A percentile compares a stretch with the other conserved stretches of the same genome.
phyloP scores from a whole-genome alignment of 2,329 filamentous ascomycete genomes.

The Akanthomyces muscarius region DNA sequence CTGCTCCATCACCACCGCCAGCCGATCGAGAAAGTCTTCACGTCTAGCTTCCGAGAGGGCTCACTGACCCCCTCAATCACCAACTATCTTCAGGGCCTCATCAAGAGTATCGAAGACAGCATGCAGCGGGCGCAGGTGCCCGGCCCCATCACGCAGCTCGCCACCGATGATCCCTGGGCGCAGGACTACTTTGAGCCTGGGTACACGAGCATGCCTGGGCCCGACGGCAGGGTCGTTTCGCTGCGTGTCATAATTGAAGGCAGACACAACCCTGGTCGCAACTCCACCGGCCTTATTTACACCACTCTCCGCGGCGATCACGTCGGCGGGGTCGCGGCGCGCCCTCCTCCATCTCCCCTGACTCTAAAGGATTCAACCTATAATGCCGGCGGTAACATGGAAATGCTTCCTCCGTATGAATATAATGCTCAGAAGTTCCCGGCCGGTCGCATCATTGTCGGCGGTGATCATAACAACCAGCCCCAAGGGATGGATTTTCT shows the following conservation, averaged over 20 bases:
- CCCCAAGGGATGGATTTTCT: slow-evolving; percentile 6
- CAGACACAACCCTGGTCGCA: neutral
- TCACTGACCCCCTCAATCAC: no score
- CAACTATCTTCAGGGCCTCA: no score
- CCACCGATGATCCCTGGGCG: neutral
- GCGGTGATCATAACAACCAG: neutral
- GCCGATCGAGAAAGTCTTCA: neutral
- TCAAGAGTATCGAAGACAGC: neutral
- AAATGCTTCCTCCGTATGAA: neutral
- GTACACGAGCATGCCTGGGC: slow-evolving; percentile 1
- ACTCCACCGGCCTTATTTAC: neutral
- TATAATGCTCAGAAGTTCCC: neutral
- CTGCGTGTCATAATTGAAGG: neutral
- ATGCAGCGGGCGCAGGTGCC: neutral
- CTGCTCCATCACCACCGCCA: neutral
- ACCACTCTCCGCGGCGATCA: neutral
- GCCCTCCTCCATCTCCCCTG: no score
- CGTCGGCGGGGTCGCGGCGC: neutral
- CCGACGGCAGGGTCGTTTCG: slow-evolving; percentile 12
- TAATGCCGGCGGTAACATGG: neutral
- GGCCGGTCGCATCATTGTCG: neutral
- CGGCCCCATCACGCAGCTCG: neutral
- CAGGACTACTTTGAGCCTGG: slow-evolving; percentile 8
- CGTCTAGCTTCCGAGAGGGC: neutral
- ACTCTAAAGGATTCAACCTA: neutral